Evolutionary conservation across 345 rosid genomes (phyloP), one percentile per base, ranked within the genome.

Genomic region (Erucastrum elatum): DNA sequence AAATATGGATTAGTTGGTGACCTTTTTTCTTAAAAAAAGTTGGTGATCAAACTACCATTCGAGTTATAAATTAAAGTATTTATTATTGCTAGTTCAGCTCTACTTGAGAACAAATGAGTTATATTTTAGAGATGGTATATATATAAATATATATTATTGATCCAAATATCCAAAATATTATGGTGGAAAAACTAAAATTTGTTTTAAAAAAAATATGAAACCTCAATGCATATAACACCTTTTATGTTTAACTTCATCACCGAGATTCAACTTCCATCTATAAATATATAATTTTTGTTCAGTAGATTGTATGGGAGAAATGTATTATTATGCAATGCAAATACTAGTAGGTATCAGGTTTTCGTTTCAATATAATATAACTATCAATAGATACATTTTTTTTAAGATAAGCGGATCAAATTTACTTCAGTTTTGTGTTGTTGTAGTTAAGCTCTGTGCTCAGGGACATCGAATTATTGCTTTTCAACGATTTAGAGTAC

Each of bases 401-500:
- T 35, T 65, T 11, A 5, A 17, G 27, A 5, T 30, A 66, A 21
- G 21, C 53, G 29, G 10, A 21, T 26, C 16, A 66, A 17, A 6
- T 10, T 65, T 3, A 41, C 49, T 41, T 41, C 53, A 1, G 3
- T 44, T 44, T 12, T 44, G 53, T 44, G 53, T 44, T 44, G 12
- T 44, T n/a, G 16, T 49, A 49, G 13, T 49, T 44, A 5, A 6
- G 17, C 7, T n/a, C n/a, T n/a, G n/a, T 49, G 55, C 55, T 46
- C 55, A 49, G 56, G 56, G 56, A n/a, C 31, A 60, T 60, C 2
- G 12, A 11, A 8, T 56, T 7, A 21, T 60, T 60, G 16, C 34
- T 56, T 49, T 75, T 61, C 72, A 66, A 56, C 72, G 9, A 55
- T 55, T 55, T 2, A 37, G 21, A 56, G 37, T 66, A 15, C 66